phyloP scores from a whole-genome alignment of 768 basidiomycete species.

The Neoboletus brunneissimus region DNA sequence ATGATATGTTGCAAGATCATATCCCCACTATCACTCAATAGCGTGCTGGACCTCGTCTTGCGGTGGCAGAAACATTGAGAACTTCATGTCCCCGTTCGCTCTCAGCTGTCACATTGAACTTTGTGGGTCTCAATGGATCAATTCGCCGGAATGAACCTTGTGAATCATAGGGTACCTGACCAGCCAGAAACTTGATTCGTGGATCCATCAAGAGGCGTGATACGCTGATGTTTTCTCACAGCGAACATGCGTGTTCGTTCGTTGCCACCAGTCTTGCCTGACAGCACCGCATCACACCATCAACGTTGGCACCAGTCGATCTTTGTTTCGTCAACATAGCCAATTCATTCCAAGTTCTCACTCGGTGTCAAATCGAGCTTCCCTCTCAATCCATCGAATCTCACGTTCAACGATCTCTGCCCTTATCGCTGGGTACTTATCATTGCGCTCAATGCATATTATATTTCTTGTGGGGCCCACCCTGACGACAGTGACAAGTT shows the following conservation, averaged over 20 bases:
- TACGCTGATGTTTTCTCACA: not conserved
- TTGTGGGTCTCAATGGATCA: not conserved
- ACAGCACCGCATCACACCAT: not conserved
- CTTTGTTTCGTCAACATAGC: not conserved
- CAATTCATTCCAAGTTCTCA: not conserved
- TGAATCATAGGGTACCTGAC: not conserved
- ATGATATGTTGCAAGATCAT: not conserved
- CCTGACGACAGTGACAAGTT: not conserved
- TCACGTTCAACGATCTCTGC: no score
- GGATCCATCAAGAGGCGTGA: not conserved
- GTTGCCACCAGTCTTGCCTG: not conserved
- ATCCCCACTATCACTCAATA: not conserved
- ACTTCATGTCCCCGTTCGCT: not conserved
- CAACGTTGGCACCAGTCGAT: not conserved
- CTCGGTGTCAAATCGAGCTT: not conserved
- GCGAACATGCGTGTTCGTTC: not conserved
- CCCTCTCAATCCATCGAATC: not conserved
- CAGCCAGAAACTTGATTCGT: not conserved
- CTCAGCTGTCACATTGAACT: conserved; percentile 6
- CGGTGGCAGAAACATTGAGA: not conserved
- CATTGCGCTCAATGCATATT: not conserved
- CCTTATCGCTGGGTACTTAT: not conserved
- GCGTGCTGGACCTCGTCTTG: not conserved
- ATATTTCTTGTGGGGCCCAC: not conserved
- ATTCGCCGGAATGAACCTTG: not conserved